Evolutionary conservation across 2,329 filamentous ascomycete species (phyloP).

Genomic region (Purpureocillium lavendulum): DNA sequence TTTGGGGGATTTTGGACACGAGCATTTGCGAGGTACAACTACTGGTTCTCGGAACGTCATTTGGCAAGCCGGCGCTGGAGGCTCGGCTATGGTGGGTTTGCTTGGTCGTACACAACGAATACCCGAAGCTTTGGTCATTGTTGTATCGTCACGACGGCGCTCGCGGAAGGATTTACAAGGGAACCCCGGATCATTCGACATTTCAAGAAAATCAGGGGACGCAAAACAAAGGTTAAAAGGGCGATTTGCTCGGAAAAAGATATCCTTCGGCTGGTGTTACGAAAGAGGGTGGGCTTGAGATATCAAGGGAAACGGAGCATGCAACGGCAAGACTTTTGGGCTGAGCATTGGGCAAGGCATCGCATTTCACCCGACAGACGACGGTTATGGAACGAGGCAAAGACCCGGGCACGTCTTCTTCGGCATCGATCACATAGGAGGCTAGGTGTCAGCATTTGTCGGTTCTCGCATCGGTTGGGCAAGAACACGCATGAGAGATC

Average conservation of each 20-base stretch:
- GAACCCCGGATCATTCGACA: background rate
- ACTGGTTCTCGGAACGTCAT: background rate
- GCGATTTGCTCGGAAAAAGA: background rate
- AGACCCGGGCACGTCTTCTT: slow-evolving; percentile 2
- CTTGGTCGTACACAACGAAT: too few relatives aligned
- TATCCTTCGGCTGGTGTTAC: slow-evolving; percentile 3
- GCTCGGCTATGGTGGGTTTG: background rate
- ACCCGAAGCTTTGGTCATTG: too few relatives aligned
- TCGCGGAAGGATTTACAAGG: too few relatives aligned
- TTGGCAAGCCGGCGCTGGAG: background rate
- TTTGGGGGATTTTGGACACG: background rate
- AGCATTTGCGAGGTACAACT: slow-evolving; percentile 1
- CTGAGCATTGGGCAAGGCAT: slow-evolving; percentile 4
- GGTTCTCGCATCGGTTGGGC: slow-evolving; percentile 4
- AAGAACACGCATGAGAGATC: slow-evolving; percentile 5
- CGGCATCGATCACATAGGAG: slow-evolving; percentile 4
- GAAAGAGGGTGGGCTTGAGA: slow-evolving; percentile 4
- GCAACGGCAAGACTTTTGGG: slow-evolving; percentile 4
- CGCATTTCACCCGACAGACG: slow-evolving; percentile 1
- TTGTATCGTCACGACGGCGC: background rate
- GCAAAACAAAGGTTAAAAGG: background rate
- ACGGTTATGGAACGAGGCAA: slow-evolving; percentile 1
- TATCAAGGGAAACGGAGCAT: slow-evolving; percentile 3
- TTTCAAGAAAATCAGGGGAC: background rate
- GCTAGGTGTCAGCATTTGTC: slow-evolving; percentile 4